Percentiles rank a stretch among this genome's conserved stretches.
phyloP scores from a whole-genome alignment of 1,284 basidiomycete genomes.

The Sporisorium exsertum region DNA sequence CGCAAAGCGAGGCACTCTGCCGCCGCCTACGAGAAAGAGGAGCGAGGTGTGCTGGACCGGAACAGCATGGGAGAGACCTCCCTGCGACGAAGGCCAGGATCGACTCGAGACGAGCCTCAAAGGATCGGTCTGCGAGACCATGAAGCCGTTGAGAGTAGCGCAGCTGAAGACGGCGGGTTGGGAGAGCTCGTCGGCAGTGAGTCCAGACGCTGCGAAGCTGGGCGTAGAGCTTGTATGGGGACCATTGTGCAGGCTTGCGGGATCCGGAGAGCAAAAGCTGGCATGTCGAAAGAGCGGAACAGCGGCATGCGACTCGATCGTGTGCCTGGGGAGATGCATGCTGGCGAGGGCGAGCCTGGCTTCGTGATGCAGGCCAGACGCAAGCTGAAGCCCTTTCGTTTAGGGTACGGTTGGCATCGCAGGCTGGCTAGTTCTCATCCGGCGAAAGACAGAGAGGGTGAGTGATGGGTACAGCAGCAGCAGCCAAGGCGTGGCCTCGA shows the following conservation, averaged over 20 bases:
- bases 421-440: constrained; percentile 6
- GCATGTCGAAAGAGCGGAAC: constrained; percentile 52
- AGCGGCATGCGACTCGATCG: constrained; percentile 51
- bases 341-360: constrained; percentile 9
- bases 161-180: constrained; percentile 57
- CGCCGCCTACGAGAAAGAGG: constrained; percentile 62
- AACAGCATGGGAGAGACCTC: constrained; percentile 51
- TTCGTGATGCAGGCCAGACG: background rate
- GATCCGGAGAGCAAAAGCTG: constrained; percentile 42
- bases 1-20: constrained; percentile 59
- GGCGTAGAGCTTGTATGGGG: background rate
- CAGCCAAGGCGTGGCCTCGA: background rate
- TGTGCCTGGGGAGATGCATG: constrained; percentile 61
- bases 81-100: constrained; percentile 51
- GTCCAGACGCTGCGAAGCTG: no score
- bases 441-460: background rate
- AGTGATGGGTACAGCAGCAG: background rate
- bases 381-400: background rate
- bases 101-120: constrained; percentile 47
- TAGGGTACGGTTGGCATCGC: constrained; percentile 16
- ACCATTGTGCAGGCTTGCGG: background rate
- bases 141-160: constrained; percentile 57
- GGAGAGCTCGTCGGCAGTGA: constrained; percentile 2
- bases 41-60: constrained; percentile 56
- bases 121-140: constrained; percentile 54